Conservation (phyloP, 75 land plant species). For the Sequoiadendron giganteum region DNA sequence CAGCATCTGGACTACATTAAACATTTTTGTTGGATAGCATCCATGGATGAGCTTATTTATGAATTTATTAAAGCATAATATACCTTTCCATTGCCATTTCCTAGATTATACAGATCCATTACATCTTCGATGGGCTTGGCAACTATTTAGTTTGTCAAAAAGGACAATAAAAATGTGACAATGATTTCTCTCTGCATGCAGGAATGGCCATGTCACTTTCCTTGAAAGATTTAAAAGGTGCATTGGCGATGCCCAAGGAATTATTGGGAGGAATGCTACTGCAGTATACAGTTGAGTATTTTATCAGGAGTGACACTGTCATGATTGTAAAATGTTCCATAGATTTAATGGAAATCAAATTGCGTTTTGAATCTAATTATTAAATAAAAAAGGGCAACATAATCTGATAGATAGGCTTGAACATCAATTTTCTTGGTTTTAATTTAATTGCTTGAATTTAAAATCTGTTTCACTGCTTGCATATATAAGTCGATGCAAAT, state of each 20-base stretch:
- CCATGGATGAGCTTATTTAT: background rate
- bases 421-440: background rate
- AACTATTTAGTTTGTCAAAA: background rate
- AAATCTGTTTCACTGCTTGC: background rate
- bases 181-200: slow-evolving; percentile 12
- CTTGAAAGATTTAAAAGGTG: slow-evolving; percentile 73
- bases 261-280: slow-evolving; percentile 66
- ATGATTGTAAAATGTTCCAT: background rate
- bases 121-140: background rate
- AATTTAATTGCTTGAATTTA: background rate
- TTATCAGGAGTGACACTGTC: background rate
- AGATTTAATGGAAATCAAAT: background rate
- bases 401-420: background rate
- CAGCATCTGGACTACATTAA: background rate
- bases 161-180: background rate
- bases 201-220: slow-evolving; percentile 98
- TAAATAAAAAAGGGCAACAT: background rate
- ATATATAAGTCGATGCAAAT: background rate
- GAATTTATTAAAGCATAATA: background rate
- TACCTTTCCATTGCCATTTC: background rate
- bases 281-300: slow-evolving; percentile 71
- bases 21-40: background rate
- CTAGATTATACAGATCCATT: background rate
- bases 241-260: slow-evolving; percentile 84
- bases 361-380: background rate